These are phyloP conservation scores for Aspergillus pseudoviridinutans DNA, from an alignment of 2,329 filamentous ascomycete species.

Conservation along the genomic window DNA sequence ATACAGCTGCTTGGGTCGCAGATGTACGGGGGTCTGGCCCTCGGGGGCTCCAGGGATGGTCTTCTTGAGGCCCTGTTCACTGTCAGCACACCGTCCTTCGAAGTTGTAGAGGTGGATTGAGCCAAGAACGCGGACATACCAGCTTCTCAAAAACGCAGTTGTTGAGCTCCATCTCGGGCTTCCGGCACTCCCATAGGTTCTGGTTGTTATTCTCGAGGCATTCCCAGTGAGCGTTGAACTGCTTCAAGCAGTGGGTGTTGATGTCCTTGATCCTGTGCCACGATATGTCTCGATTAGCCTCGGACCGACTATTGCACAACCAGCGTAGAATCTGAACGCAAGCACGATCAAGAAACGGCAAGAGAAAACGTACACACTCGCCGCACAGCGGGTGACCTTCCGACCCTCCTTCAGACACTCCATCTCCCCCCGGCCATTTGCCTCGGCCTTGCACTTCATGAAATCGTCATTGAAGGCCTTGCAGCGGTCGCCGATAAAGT, in stretches of 20 bases:
- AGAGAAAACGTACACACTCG: constrained; percentile 73
- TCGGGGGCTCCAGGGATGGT: constrained; percentile 69
- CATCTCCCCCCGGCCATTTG: constrained; percentile 83
- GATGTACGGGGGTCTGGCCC: constrained; percentile 68
- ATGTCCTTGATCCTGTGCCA: constrained; percentile 76
- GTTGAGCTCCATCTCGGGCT: constrained; percentile 83
- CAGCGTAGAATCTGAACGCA: not conserved
- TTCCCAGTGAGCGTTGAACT: constrained; percentile 92
- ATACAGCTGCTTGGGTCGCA: constrained; percentile 54
- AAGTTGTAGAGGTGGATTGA: not conserved
- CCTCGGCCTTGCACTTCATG: constrained; percentile 99
- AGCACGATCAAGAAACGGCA: not conserved
- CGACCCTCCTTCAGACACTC: constrained; percentile 95
- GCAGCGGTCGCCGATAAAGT: constrained; percentile 96
- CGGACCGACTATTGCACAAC: not conserved
- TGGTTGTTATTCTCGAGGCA: constrained; percentile 98
- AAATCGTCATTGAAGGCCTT: constrained; percentile 96
- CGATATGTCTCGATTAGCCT: constrained; percentile 1
- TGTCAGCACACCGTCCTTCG: not conserved
- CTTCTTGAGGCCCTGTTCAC: constrained; percentile 70
- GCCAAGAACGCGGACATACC: constrained; percentile 53
- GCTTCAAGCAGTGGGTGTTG: constrained; percentile 86
- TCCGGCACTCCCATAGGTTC: constrained; percentile 91
- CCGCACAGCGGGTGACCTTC: constrained; percentile 92
- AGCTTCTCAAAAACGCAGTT: constrained; percentile 94